Base-by-base conservation (phyloP, 768 basidiomycete species). In the Rhodosporidiobolus odoratus region DNA sequence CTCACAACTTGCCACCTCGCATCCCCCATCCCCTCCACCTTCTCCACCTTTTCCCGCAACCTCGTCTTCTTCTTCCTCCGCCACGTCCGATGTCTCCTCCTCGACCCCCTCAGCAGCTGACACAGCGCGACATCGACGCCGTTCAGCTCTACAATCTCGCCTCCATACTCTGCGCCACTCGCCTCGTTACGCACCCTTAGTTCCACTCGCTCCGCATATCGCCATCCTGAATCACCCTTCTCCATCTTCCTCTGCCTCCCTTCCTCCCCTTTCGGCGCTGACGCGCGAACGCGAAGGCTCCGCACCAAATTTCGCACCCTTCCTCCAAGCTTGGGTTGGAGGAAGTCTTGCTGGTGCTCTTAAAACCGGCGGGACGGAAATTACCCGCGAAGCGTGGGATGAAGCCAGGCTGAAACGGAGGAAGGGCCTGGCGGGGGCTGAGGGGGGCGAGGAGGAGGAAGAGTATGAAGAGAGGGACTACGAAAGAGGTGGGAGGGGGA, bases 311-410 rank as follows among this genome's bases (percentile, higher is more conserved):
- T 97, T 95, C 80, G 81, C 87, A 6, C 89, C 92, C 2, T 86
- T 87, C 1, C 83, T 87, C 41, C 83, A 94, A 80, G 84, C 88
- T 0, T 99, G 95, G 95, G 87, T 99, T 17, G 95, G 95, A 7
- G 95, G 92, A 0, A 92, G 91, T 30, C 78, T 98, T 27, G 91
- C 93, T 4, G 95, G 94, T 16, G 84, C 90, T 13, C 82, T 96
- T 58, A 95, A 96, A 80, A 91, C 89, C 0, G 90, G 90, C 5
- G 92, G 91, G 0, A 84, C 83, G 4, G 93, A 95, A 77, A 84
- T 96, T 13, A 77, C 86, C 58, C 83, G 92, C 48, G 93, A 95
- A 77, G 86, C 85, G 68, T 96, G 91, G 89, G 92, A 96, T 74
- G 70, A 62, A 37, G 43, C n/a, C 6, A 15, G 25, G 54, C 43